Percentiles rank a stretch among this genome's conserved stretches.
These are phyloP conservation scores for Vitis hybrid DNA, from an alignment of 177 flowering plant genomes.

Conservation along the genomic window DNA sequence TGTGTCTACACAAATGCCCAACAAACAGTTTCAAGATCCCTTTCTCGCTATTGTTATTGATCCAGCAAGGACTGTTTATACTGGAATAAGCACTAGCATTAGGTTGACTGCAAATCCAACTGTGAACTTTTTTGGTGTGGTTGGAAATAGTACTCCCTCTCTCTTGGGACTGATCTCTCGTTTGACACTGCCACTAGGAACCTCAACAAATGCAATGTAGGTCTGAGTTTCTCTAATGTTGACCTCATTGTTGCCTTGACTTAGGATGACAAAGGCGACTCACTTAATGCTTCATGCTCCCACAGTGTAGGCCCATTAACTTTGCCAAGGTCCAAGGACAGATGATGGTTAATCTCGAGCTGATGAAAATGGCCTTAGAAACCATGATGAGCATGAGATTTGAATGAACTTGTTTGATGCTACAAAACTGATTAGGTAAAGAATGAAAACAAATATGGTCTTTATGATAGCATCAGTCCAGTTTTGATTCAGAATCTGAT, in stretches of 20 bases:
- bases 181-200: constrained; percentile 72
- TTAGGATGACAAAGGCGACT: constrained; percentile 65
- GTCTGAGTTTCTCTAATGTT: constrained; percentile 47
- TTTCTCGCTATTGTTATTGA: no score
- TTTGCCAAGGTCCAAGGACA: no score
- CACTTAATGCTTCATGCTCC: constrained; percentile 66
- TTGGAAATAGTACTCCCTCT: constrained; percentile 40
- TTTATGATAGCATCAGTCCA: no score
- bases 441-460: no score
- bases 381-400: no score
- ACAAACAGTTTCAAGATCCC: no score
- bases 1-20: no score
- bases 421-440: no score
- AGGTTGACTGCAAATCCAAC: constrained; percentile 76
- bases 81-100: constrained; percentile 69
- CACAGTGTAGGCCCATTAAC: constrained; percentile 62
- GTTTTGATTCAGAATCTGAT: no score
- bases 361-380: no score
- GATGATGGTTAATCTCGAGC: no score
- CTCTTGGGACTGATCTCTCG: constrained; percentile 68
- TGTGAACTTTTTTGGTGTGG: constrained; percentile 74
- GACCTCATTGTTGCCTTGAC: constrained; percentile 68
- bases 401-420: no score
- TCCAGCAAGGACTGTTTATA: constrained; percentile 22
- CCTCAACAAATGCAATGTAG: constrained; percentile 64